A percentile compares a stretch with the other conserved stretches of the same genome.
Conservation (phyloP, 768 basidiomycete species). For the Pleurotus tuoliensis region DNA sequence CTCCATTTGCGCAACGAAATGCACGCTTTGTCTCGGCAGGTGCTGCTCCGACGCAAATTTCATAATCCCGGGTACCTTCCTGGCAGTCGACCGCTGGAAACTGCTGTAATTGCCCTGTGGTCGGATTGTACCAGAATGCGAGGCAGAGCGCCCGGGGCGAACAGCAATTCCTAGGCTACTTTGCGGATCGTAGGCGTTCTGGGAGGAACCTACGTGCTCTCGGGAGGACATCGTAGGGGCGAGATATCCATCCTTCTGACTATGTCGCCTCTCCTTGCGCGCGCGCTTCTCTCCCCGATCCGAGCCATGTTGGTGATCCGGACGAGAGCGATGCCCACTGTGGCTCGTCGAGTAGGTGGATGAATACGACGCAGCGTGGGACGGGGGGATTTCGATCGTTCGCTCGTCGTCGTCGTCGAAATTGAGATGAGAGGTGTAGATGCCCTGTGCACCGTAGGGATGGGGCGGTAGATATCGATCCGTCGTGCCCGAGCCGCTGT, state of each 20-base stretch:
- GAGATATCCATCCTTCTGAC: neutral
- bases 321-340: neutral
- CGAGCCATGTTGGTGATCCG: neutral
- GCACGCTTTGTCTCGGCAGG: neutral
- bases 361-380: neutral
- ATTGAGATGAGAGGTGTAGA: slow-evolving; percentile 2
- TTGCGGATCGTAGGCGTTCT: neutral
- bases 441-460: neutral
- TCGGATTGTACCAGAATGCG: slow-evolving; percentile 2
- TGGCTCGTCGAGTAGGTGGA: neutral
- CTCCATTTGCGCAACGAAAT: neutral
- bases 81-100: neutral
- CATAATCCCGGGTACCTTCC: neutral
- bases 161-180: neutral
- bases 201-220: neutral
- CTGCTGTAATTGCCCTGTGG: neutral
- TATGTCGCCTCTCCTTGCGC: neutral
- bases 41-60: slow-evolving; percentile 2
- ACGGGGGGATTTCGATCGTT: neutral
- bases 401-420: slow-evolving; percentile 1
- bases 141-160: neutral
- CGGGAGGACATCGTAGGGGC: neutral
- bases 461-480: neutral
- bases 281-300: neutral
- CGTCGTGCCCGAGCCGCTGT: neutral